Conservation (phyloP, 2,329 filamentous ascomycete species). For the Aureobasidium sp. region DNA sequence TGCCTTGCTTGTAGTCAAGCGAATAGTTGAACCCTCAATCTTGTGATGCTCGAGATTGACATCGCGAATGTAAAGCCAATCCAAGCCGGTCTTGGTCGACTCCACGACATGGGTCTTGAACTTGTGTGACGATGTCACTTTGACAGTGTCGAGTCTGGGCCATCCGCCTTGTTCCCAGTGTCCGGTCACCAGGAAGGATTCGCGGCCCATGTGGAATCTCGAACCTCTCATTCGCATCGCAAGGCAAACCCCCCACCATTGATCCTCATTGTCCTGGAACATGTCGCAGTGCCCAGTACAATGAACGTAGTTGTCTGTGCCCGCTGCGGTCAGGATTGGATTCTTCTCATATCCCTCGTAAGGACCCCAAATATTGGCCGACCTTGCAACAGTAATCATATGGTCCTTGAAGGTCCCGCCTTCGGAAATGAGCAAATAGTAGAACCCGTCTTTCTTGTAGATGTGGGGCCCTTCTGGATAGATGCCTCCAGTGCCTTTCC, state of each 20-base stretch:
- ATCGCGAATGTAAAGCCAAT: constrained; percentile 9
- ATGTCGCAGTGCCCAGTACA: background rate
- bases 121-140: background rate
- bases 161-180: constrained; percentile 42
- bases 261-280: constrained; percentile 44
- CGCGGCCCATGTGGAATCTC: constrained; percentile 48
- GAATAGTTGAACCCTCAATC: background rate
- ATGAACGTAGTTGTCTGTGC: background rate
- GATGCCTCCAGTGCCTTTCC: constrained; percentile 32
- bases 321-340: constrained; percentile 23
- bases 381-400: constrained; percentile 34
- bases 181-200: constrained; percentile 44
- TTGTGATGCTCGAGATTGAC: background rate
- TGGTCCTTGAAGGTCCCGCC: constrained; percentile 37
- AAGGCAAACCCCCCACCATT: constrained; percentile 49
- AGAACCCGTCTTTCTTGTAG: constrained; percentile 32
- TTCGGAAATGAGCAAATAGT: constrained; percentile 33
- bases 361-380: constrained; percentile 26
- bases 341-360: constrained; percentile 23
- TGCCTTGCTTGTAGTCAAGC: background rate
- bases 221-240: constrained; percentile 37
- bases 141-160: constrained; percentile 22
- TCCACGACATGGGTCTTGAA: background rate
- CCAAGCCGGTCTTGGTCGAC: background rate
- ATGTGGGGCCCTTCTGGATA: constrained; percentile 33